Conservation (phyloP, 805 yeast genomes). For the Metschnikowia orientalis region DNA sequence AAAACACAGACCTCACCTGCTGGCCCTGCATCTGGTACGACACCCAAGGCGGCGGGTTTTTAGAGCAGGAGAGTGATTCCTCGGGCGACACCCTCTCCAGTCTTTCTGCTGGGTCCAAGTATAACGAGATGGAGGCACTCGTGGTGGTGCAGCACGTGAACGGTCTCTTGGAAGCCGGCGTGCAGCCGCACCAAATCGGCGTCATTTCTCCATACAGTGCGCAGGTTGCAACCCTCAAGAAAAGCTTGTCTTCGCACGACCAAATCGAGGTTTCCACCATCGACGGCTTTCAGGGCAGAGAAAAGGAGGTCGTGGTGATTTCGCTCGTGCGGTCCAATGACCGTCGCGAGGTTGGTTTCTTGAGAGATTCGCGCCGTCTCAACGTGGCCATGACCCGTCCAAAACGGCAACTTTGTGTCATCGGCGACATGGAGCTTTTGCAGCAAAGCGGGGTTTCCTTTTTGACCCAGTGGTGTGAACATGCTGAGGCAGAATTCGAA, state of each 20-base stretch:
- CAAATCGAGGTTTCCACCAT: conserved; percentile 78
- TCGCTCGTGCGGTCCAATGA: conserved; percentile 81
- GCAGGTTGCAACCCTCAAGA: conserved; percentile 64
- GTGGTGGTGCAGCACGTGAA: conserved; percentile 56
- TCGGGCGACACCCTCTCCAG: conserved; percentile 10
- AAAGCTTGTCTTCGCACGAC: conserved; percentile 25
- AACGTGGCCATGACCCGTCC: conserved; percentile 95
- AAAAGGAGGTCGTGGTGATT: conserved; percentile 79
- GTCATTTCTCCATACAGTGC: conserved; percentile 88
- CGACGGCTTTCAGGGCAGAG: conserved; percentile 97
- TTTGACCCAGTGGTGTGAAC: conserved; percentile 60
- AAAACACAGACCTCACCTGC: conserved; percentile 50
- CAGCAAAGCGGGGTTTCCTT: conserved; percentile 40
- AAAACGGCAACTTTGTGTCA: conserved; percentile 73
- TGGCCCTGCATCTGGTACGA: conserved; percentile 76
- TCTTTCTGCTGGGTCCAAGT: conserved; percentile 51
- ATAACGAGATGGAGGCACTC: conserved; percentile 70
- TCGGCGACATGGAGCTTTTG: conserved; percentile 82
- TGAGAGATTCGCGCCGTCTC: conserved; percentile 71
- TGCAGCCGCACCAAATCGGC: conserved; percentile 60
- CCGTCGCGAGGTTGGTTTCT: conserved; percentile 68
- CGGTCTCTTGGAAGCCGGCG: conserved; percentile 49
- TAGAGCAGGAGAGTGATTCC: conserved; percentile 49
- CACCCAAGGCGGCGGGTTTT: conserved; percentile 84
- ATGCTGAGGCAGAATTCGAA: conserved; percentile 66